These are phyloP conservation scores for Talinum fruticosum DNA, from an alignment of 148 eudicot genomes.

Conservation along the genomic window DNA sequence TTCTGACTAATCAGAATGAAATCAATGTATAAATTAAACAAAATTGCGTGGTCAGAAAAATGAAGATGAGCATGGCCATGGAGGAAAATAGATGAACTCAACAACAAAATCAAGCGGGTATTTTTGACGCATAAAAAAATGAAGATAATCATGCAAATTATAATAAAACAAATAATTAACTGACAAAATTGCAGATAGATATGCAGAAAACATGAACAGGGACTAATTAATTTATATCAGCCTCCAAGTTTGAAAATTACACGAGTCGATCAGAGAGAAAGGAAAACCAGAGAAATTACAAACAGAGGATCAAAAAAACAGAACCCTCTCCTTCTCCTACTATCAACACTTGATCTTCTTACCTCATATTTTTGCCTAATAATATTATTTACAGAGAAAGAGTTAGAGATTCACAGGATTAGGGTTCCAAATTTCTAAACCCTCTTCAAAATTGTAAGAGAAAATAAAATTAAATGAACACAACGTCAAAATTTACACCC, in stretches of 20 bases:
- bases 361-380: background rate
- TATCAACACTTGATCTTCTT: background rate
- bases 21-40: background rate
- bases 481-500: background rate
- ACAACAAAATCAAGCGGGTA: background rate
- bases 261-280: background rate
- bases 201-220: background rate
- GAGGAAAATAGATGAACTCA: background rate
- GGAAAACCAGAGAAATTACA: background rate
- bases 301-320: slow-evolving; percentile 6
- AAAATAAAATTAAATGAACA: background rate
- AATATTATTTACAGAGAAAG: slow-evolving; percentile 11
- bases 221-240: background rate
- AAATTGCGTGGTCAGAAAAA: background rate
- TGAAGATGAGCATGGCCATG: background rate
- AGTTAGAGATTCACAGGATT: background rate
- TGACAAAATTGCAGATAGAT: background rate
- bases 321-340: background rate
- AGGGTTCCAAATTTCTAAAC: background rate
- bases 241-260: slow-evolving; percentile 13
- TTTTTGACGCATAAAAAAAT: background rate
- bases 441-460: background rate
- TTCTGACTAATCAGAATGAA: background rate
- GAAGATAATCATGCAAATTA: background rate
- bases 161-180: background rate